Base-by-base conservation (phyloP, 2,329 filamentous ascomycete genomes). In the Coniochaeta sp. region DNA sequence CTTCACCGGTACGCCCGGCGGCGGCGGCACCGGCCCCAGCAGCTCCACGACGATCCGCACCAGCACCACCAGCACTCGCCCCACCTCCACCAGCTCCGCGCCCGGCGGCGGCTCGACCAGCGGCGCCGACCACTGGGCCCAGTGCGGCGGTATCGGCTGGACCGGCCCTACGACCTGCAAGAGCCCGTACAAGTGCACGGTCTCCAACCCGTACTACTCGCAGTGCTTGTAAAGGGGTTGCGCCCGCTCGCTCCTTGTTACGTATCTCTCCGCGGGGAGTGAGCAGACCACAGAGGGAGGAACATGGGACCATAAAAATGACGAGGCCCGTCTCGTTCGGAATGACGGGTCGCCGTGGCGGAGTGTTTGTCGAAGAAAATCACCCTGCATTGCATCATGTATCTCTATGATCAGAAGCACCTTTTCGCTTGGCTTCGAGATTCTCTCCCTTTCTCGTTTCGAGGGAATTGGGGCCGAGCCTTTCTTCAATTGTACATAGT, bases 61-160 rank as follows among this genome's bases (percentile, higher is more conserved):
- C 56, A 54, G 38, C 57, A 52, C 65, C 59, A 62, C 58, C 62
- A 36, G 50, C 56, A 59, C 32, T 60, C 42, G 55, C 32, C 10
- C 58, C 44, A 62, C 62, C 61, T 44, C 2, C 54, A 40, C 47
- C 60, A 40, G 60, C 57, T 57, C 57, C 62, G 50, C 60, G 22
- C 40, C 62, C 24, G 61, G 62, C 40, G 47, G 59, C 52, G 24
- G 61, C 40, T 36, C 55, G 52, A 16, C 64, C 50, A 57, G 57
- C 58, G 55, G 64, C 9, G 65, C 66, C 32, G 66, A 62, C 22
- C 65, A 66, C 47, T 76, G 64, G 60, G 64, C 58, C 10, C 70
- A 73, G 60, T 75, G 73, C 62, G 72, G 73, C 30, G 73, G 72
- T 32, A 62, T 62, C 26, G 68, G 67, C 19, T 73, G 65, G 57